These are phyloP conservation scores for Chaetomidium leptoderma DNA, from an alignment of 495 filamentous ascomycete genomes.

Conservation along the genomic window DNA sequence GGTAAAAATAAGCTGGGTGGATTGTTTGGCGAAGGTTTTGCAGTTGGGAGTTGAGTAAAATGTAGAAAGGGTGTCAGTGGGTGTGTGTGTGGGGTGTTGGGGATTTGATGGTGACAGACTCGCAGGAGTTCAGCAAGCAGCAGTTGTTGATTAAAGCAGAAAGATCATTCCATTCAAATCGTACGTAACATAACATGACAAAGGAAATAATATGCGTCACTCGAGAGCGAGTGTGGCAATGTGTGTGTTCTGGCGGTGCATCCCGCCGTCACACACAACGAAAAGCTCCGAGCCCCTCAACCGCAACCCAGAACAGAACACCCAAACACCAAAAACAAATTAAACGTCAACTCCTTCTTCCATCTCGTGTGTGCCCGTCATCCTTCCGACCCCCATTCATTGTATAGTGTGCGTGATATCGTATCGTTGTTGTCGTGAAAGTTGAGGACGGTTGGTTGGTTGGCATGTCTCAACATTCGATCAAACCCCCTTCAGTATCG, in stretches of 20 bases:
- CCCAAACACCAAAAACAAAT: background rate
- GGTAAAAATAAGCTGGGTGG: too few relatives aligned
- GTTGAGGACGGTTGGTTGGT: too few relatives aligned
- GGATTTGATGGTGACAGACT: background rate
- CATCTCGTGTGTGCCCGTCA: background rate
- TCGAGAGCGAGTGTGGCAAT: background rate
- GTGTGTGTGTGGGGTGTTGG: too few relatives aligned
- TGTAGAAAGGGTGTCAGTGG: too few relatives aligned
- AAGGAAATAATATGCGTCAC: constrained; percentile 9
- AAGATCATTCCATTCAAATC: background rate
- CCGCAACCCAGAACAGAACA: background rate
- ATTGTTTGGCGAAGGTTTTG: too few relatives aligned
- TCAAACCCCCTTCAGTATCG: constrained; percentile 8
- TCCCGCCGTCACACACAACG: background rate
- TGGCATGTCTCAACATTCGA: too few relatives aligned
- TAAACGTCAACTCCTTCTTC: too few relatives aligned
- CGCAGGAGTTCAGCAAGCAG: too few relatives aligned
- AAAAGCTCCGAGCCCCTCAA: background rate
- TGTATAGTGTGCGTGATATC: too few relatives aligned
- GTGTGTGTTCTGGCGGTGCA: background rate
- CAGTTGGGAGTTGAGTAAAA: too few relatives aligned
- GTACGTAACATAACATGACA: constrained; percentile 3
- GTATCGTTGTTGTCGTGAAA: too few relatives aligned
- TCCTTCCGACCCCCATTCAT: background rate
- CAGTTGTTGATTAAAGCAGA: background rate